A percentile compares a stretch with the other conserved stretches of the same genome.
These are phyloP conservation scores for Jackrogersella multiformis DNA, from an alignment of 495 filamentous ascomycete species.

Conservation along the genomic window DNA sequence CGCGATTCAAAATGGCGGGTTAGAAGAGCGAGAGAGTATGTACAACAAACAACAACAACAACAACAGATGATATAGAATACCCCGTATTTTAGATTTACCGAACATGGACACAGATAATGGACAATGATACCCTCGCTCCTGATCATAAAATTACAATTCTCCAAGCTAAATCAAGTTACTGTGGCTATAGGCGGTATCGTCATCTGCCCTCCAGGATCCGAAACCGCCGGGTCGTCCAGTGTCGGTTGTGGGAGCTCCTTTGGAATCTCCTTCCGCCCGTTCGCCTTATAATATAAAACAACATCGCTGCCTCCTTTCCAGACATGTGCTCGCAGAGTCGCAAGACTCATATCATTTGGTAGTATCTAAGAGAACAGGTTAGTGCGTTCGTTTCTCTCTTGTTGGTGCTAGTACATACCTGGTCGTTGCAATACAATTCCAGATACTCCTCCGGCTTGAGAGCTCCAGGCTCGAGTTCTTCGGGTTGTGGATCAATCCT, in stretches of 20 bases:
- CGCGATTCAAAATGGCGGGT: slow-evolving; percentile 4
- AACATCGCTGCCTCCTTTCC: slow-evolving; percentile 92
- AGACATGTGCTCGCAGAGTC: slow-evolving; percentile 87
- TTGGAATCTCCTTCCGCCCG: slow-evolving; percentile 70
- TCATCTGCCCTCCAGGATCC: slow-evolving; percentile 37
- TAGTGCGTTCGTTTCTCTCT: slow-evolving; percentile 12
- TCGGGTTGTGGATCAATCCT: slow-evolving; percentile 73
- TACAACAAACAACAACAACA: too few species aligned
- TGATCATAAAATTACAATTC: slow-evolving; percentile 10
- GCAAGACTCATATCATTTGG: slow-evolving; percentile 84
- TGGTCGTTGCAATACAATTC: slow-evolving; percentile 93
- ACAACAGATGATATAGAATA: slow-evolving; percentile 39
- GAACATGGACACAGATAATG: slow-evolving; percentile 32
- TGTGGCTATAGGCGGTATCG: slow-evolving; percentile 28
- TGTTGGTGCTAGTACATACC: slow-evolving; percentile 60
- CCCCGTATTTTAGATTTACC: slow-evolving; percentile 41
- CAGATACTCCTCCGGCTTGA: slow-evolving; percentile 90
- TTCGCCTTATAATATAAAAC: slow-evolving; percentile 91
- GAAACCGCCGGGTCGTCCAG: slow-evolving; percentile 33
- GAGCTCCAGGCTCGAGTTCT: slow-evolving; percentile 62
- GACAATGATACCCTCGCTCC: slow-evolving; percentile 40
- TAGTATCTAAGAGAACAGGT: slow-evolving; percentile 52
- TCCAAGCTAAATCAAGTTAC: slow-evolving; percentile 19
- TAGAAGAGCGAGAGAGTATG: slow-evolving; percentile 23
- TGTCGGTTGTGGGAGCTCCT: slow-evolving; percentile 39